Conservation (phyloP, 1,139 yeast genomes). For the Pneumocystis murina region DNA sequence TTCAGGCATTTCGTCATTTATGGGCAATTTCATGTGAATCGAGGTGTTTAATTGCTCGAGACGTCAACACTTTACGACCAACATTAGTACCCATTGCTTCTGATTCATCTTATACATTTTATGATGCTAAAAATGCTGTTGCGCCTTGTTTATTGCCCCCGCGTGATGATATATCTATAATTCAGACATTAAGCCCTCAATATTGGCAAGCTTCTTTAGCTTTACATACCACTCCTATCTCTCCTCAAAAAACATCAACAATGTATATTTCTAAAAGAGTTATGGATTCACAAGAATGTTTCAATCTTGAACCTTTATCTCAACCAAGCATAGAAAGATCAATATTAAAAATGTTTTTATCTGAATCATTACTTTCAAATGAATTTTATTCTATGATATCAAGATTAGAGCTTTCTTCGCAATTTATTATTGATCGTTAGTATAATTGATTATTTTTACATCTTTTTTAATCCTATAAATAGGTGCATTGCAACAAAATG, state of each 20-base stretch:
- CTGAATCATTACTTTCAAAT: not conserved
- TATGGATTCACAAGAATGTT: not conserved
- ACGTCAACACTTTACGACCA: conserved; percentile 30
- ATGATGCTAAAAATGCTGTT: not conserved
- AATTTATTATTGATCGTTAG: not conserved
- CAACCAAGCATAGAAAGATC: not conserved
- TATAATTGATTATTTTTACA: not conserved
- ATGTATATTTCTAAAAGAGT: not conserved
- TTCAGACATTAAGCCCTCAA: not conserved
- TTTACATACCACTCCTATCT: not conserved
- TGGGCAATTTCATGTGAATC: conserved; percentile 82
- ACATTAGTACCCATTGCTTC: not conserved
- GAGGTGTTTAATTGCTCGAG: conserved; percentile 62
- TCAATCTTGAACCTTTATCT: not conserved
- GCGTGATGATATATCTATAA: not conserved
- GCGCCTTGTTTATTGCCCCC: not conserved
- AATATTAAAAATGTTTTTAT: not conserved
- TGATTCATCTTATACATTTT: not conserved
- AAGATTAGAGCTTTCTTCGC: not conserved
- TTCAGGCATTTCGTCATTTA: conserved; percentile 78
- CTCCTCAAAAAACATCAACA: not conserved
- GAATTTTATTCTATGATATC: not conserved
- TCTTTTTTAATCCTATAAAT: not conserved
- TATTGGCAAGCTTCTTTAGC: not conserved
- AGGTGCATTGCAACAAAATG: not conserved